Conservation (phyloP, 352 stramenopile species). For the Pythium myriotylum region DNA sequence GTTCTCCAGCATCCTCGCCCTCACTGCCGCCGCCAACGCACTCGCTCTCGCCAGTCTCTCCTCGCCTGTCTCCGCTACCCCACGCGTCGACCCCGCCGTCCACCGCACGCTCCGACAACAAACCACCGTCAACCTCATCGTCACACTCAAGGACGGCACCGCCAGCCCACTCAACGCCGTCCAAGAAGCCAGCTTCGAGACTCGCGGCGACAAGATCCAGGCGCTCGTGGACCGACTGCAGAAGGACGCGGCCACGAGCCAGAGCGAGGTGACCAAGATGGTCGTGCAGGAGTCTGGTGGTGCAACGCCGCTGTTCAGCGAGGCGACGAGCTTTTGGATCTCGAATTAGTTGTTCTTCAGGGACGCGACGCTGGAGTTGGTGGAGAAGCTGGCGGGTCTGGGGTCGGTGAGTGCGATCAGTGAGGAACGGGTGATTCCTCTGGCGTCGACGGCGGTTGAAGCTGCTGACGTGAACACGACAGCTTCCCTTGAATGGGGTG, state of each 20-base stretch:
- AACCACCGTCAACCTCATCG: conserved; percentile 16
- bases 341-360: conserved; percentile 30
- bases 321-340: conserved; percentile 32
- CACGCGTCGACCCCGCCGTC: conserved; percentile 6
- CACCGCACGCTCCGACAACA: conserved; percentile 17
- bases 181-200: neutral
- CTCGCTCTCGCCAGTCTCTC: too few species aligned
- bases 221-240: conserved; percentile 1
- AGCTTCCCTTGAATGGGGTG: conserved; percentile 20
- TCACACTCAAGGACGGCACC: conserved; percentile 15
- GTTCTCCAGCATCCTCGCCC: too few species aligned
- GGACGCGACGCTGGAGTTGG: conserved; percentile 18
- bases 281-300: conserved; percentile 1
- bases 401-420: neutral
- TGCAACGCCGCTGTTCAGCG: conserved; percentile 2
- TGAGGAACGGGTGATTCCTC: neutral
- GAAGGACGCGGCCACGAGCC: conserved; percentile 1
- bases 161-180: neutral
- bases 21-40: too few species aligned
- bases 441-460: neutral
- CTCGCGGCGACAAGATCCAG: conserved; percentile 9
- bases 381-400: conserved; percentile 15
- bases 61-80: neutral
- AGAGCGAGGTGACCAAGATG: conserved; percentile 1
- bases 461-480: neutral